Evolutionary conservation across 2,329 filamentous ascomycete genomes (phyloP), one percentile per base, ranked within the genome.

Genomic region (Fusarium sp.): DNA sequence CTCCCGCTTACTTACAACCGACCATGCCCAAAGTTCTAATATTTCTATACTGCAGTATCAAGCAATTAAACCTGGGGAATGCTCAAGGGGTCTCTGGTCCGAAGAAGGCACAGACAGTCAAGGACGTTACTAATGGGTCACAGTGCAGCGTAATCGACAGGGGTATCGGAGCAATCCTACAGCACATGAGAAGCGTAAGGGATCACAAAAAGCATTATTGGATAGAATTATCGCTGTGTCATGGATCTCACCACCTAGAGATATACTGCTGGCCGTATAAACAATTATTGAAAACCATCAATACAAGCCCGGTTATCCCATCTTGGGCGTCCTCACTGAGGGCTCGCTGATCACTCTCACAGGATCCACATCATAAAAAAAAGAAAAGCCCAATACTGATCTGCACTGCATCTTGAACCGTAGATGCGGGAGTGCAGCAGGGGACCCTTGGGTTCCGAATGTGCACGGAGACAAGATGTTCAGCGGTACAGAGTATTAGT

Each of bases 51-150:
- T 42, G 33, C 41, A 56, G 45, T 49, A 62, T 56, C 31, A 50
- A 70, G 60, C 41, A 73, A 53, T 65, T 42, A 73, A 65, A 75
- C 72, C 74, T 71, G 74, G 75, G 75, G 75, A 76, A 76, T 75
- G 71, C 54, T 70, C 71, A 56, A 75, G 70, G 72, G 68, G 47
- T 35, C 55, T 42, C 46, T 53, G 53, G 70, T 60, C 53, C 33
- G 44, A 50, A 70, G 35, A 59, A 67, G 57, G 64, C 65, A 73
- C 61, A 35, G 52, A 49, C 42, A 54, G 44, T 47, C 38, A 69
- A 58, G 65, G 56, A 45, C 56, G 42, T 50, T 47, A 55, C 18
- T 53, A 44, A 65, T 44, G 38, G 52, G 53, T 73, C 57, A 66
- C 47, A 70, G 70, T 67, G 60, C 70, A 73, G 52, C 31, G 49